These are phyloP conservation scores for Vanrija pseudolonga DNA, from an alignment of 1,284 basidiomycete genomes.

Conservation along the genomic window DNA sequence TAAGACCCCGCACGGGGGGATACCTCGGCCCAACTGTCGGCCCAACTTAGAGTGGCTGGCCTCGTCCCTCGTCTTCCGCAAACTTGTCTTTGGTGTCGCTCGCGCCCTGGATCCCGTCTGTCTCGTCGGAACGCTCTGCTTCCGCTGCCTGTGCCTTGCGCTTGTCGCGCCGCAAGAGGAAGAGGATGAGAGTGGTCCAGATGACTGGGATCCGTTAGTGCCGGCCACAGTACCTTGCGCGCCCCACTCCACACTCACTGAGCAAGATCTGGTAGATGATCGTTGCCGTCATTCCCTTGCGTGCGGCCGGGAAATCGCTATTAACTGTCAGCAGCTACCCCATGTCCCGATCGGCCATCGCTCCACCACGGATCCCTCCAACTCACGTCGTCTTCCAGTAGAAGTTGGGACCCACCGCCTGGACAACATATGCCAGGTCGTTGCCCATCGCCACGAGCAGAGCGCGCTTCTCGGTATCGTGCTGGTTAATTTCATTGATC, in stretches of 20 bases:
- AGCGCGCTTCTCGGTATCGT: slow-evolving; percentile 36
- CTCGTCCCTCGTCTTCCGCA: no score
- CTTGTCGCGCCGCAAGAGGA: slow-evolving; percentile 19
- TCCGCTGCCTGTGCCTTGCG: not conserved
- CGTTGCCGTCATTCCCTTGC: slow-evolving; percentile 30
- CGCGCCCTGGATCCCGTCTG: no score
- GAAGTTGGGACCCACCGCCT: slow-evolving; percentile 37
- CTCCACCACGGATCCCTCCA: no score
- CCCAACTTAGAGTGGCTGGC: no score
- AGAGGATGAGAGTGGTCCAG: slow-evolving; percentile 23
- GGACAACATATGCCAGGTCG: slow-evolving; percentile 42
- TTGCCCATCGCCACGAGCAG: slow-evolving; percentile 36
- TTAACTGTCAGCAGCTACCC: no score
- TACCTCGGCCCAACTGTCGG: no score
- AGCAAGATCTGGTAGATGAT: slow-evolving; percentile 22
- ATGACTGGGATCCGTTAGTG: not conserved
- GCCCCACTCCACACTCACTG: slow-evolving; percentile 18
- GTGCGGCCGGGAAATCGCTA: slow-evolving; percentile 31
- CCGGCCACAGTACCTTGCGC: no score
- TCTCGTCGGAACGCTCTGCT: no score
- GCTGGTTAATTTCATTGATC: slow-evolving; percentile 35
- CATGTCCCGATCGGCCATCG: no score
- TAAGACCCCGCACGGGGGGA: no score
- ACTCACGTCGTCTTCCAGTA: slow-evolving; percentile 32
- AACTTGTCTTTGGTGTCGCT: no score